Base-by-base conservation (phyloP, 139 green algal species). In the Chlorella sp. region DNA sequence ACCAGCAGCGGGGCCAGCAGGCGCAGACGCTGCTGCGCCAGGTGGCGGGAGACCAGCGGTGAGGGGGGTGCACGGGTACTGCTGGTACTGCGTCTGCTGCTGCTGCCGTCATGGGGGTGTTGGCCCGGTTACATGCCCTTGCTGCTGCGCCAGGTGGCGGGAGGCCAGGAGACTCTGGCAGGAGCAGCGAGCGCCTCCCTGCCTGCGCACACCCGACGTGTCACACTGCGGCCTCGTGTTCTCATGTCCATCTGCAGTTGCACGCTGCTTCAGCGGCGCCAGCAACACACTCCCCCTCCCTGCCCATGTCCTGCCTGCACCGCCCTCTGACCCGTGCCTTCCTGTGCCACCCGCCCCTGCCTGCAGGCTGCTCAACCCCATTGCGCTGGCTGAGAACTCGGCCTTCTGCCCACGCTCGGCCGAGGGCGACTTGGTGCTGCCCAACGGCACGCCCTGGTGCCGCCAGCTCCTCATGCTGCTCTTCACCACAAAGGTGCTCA, bases 401-500 rank as follows among this genome's bases (percentile, higher is more conserved):
- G 92, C 95, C 66, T 80, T 87, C 71, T 97, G 93, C 85, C 94
- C 94, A 15, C 93, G 82, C 28, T 96, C 95, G 85, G 93, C 85
- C 30, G 83, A 88, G 19, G 96, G 96, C 48, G 89, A 98, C 66
- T 86, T 90, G 19, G 82, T 97, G 75, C 94, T 98, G 87, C 96
- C 96, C 66, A 96, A 95, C 88, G 96, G 96, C 71, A 82, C 89
- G 75, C 83, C 93, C 57, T 98, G 96, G 96, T 91, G 92, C 79
- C 93, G 91, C 42, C 90, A 98, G 64, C 91, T 98, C 30, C 92
- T 98, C 53, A 92, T 98, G 66, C 89, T 97, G 30, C 94, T 92
- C 88, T 95, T 97, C 84, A 94, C 95, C 69, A 96, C 92, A 68
- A 97, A 97, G 90, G 92, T 98, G 69, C 92, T 98, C 61, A 90